These are phyloP conservation scores for Kluyveromyces marxianus DNA, from an alignment of 1,139 yeast genomes.

Conservation along the genomic window DNA sequence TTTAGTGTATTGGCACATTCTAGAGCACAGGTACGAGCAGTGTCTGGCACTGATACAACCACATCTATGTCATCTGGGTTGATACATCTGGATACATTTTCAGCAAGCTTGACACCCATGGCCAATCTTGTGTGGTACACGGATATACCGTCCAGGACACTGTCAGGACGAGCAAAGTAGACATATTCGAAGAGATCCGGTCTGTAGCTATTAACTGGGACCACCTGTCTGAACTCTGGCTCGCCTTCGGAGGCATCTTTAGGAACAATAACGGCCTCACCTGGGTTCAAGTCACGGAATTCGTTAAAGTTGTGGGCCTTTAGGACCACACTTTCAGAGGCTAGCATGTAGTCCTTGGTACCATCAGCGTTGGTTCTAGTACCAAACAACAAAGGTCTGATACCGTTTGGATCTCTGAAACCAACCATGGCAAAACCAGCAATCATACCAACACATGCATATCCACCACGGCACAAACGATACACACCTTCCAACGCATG, in stretches of 20 bases:
- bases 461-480: constrained; percentile 82
- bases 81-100: constrained; percentile 48
- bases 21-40: constrained; percentile 88
- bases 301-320: constrained; percentile 85
- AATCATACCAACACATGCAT: constrained; percentile 89
- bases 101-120: constrained; percentile 89
- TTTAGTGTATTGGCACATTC: constrained; percentile 80
- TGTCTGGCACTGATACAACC: constrained; percentile 96
- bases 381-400: constrained; percentile 84
- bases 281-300: constrained; percentile 81
- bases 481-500: constrained; percentile 78
- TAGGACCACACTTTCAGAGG: constrained; percentile 90
- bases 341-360: constrained; percentile 85
- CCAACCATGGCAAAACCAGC: constrained; percentile 96
- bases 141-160: constrained; percentile 89
- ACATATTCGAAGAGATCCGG: constrained; percentile 98
- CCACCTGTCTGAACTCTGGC: constrained; percentile 85
- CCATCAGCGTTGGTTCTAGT: constrained; percentile 66
- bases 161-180: constrained; percentile 95
- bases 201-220: constrained; percentile 67
- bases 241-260: constrained; percentile 45
- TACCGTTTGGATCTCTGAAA: constrained; percentile 95
- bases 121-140: constrained; percentile 88
- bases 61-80: constrained; percentile 69
- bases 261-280: constrained; percentile 92